phyloP scores from a whole-genome alignment of 257 asterid species.

The Solanum ossicruentum region DNA sequence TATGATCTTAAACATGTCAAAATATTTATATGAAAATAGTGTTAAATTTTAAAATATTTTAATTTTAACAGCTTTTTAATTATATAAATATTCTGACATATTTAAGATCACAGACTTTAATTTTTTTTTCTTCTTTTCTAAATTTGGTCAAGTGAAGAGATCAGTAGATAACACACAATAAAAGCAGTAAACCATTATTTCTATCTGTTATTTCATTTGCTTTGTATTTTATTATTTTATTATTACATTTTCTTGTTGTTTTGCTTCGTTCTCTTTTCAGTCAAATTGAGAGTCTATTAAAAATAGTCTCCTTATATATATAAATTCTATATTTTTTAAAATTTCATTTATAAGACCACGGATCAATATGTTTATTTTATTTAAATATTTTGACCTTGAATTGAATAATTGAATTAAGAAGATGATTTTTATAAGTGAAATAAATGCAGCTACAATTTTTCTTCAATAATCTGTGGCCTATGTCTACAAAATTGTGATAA shows the following conservation, averaged over 20 bases:
- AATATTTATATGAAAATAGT: too few relatives aligned
- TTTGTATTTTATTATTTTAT: background rate
- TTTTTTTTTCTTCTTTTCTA: too few relatives aligned
- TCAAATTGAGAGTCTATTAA: fast-evolving
- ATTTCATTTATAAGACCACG: background rate
- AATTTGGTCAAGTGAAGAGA: too few relatives aligned
- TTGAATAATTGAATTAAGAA: background rate
- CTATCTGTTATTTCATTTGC: background rate
- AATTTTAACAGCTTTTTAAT: too few relatives aligned
- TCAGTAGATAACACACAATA: background rate
- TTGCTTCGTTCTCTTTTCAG: background rate
- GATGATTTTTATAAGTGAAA: background rate
- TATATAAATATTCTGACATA: too few relatives aligned
- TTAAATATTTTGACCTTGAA: background rate
- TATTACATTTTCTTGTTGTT: too few relatives aligned
- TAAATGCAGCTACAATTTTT: background rate
- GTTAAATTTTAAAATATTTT: too few relatives aligned
- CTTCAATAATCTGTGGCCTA: background rate
- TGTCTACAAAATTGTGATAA: background rate
- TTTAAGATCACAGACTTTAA: too few relatives aligned
- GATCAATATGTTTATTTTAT: background rate
- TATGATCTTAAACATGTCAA: too few relatives aligned
- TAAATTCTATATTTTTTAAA: too few relatives aligned
- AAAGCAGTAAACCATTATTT: background rate
- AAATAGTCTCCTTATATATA: too few relatives aligned